Base-by-base conservation (phyloP, 306 rosid species). In the Cicer arietinum region DNA sequence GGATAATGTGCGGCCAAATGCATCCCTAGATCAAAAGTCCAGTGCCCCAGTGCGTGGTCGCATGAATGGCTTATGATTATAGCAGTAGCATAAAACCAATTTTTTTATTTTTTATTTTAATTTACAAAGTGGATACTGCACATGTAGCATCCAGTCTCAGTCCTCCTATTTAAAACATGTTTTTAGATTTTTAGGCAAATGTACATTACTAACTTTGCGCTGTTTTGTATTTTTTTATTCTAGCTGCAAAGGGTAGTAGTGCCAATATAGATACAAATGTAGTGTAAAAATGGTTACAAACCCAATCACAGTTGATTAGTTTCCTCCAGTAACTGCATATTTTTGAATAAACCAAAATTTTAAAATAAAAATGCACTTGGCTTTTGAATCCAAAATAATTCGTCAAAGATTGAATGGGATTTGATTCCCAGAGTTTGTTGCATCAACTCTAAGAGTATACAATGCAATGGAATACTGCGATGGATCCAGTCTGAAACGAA, bases 1-100 rank as follows among this genome's bases (percentile, higher is more conserved):
- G 81, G 96, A 87, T 69, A 84, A 74, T 77, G 62, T 69, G 20
- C 84, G 79, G 80, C 69, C 80, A 67, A 86, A 81, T 30, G 75
- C 86, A 14, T 80, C 86, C 20, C 17, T 81, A 17, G 81, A 79
- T 73, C 63, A 43, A 3, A 79, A 65, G 60, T 81, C 84, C 25
- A 20, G 63, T 62, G 57, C 80, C 12, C 80, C 80, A 44, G 57
- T 67, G 85, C 71, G 39, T 58, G 82, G 73, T 72, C 82, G 69
- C 56, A 74, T 13, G 6, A 69, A 75, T n/a, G 67, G 67, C 50
- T 59, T 43, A 45, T 81, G 78, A 77, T 64, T 35, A 60, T 35
- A 60, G 67, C 44, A 60, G 67, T 35, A 35, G 44, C 42, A 35
- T 13, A 37, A 37, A 13, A 60, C 18, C 6, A 6, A 6, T 20